Evolutionary conservation across 2,329 filamentous ascomycete species (phyloP), one percentile per base, ranked within the genome.

Genomic region (Alternaria infectoria): DNA sequence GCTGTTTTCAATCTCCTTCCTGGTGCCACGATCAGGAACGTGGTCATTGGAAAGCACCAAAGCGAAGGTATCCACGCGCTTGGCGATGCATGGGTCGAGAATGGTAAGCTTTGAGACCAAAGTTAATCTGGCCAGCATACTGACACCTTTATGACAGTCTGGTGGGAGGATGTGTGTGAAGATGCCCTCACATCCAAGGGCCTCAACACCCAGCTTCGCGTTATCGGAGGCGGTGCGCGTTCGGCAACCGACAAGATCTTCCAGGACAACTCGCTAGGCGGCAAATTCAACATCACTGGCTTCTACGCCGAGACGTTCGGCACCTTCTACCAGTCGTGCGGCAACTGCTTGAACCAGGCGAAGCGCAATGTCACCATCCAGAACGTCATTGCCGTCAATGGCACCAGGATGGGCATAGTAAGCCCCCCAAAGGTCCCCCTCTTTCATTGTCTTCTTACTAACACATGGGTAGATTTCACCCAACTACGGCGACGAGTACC

Each of bases 101-200:
- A 72, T 47, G 71, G 71, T 71, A 56, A 61, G 60, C 10, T 10
- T 0, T 0, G 11, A 25, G 3, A 10, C 5, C 1, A 4, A 3
- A 8, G 5, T 3, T n/a, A 17, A 17, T 15, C 3, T 4, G 3
- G 32, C 1, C 12, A 3, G 56, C 11, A 43, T 17, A 17, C 62
- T 70, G 50, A 69, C 44, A 5, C 32, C 13, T 3, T 23, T 32
- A 6, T 13, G 11, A 57, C 6, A 73, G 71, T 73, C 4, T 73
- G 71, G 71, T 73, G 71, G 71, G 71, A 73, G 59, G 71, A 73
- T 9, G 71, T 73, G 19, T 73, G 71, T 36, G 71, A 73, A 51
- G 71, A 73, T 47, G 71, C 71, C 4, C 54, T 73, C 15, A 73
- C 71, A 6, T 67, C 63, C 25, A 73, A 73, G 50, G 71, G 71